Evolutionary conservation across 1,139 yeast genomes (phyloP).

Genomic region (Nakaseomyces glabratus): DNA sequence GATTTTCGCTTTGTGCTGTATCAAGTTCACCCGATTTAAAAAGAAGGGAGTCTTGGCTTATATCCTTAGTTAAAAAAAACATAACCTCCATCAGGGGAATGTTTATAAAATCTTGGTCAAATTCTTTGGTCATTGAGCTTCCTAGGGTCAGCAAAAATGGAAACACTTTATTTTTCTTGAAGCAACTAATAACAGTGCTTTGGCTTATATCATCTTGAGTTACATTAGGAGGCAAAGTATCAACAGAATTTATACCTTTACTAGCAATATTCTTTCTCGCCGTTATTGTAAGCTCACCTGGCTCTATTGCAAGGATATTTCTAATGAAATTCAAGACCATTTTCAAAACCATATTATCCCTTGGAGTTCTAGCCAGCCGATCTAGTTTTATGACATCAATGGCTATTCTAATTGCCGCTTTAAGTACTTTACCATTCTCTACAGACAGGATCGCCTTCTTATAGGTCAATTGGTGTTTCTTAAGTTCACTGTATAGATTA

Average conservation of each 20-base stretch:
- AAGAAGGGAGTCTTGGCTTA: slow-evolving; percentile 21
- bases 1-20: background rate
- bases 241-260: slow-evolving; percentile 29
- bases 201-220: slow-evolving; percentile 60
- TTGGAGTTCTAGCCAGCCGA: slow-evolving; percentile 49
- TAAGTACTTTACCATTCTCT: slow-evolving; percentile 53
- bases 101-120: slow-evolving; percentile 53
- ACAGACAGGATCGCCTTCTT: slow-evolving; percentile 58
- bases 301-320: slow-evolving; percentile 68
- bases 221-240: slow-evolving; percentile 48
- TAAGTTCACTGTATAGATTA: slow-evolving; percentile 48
- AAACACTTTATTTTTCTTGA: slow-evolving; percentile 61
- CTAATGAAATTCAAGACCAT: slow-evolving; percentile 67
- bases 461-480: slow-evolving; percentile 59
- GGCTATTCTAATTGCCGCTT: slow-evolving; percentile 62
- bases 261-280: slow-evolving; percentile 32
- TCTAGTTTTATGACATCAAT: slow-evolving; percentile 52
- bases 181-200: slow-evolving; percentile 47
- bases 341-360: slow-evolving; percentile 67
- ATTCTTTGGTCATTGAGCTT: slow-evolving; percentile 54
- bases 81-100: slow-evolving; percentile 61
- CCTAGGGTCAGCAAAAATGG: slow-evolving; percentile 61
- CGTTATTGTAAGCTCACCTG: slow-evolving; percentile 46
- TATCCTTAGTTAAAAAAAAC: slow-evolving; percentile 51
- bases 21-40: background rate